Conservation (phyloP, 2,329 filamentous ascomycete species). For the Colletotrichum filicis region DNA sequence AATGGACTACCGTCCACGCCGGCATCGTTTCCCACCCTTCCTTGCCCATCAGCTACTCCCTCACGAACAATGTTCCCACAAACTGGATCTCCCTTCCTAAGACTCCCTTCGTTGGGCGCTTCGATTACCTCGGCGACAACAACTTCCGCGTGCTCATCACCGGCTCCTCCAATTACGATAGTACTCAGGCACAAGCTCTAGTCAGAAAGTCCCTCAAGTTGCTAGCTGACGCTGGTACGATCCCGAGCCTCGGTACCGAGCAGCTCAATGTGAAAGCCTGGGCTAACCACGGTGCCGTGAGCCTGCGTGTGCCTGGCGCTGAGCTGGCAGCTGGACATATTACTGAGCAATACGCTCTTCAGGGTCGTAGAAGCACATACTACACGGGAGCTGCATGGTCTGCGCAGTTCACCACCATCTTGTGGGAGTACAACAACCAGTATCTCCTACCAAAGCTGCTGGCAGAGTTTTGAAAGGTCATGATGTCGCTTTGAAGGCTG, state of each 20-base stretch:
- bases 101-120: constrained; percentile 42
- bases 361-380: constrained; percentile 52
- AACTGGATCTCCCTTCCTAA: constrained; percentile 42
- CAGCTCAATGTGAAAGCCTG: constrained; percentile 41
- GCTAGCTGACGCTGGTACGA: constrained; percentile 38
- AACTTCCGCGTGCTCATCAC: constrained; percentile 43
- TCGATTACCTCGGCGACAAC: constrained; percentile 41
- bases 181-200: constrained; percentile 39
- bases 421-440: constrained; percentile 47
- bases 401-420: constrained; percentile 44
- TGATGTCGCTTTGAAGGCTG: no score
- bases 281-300: constrained; percentile 45
- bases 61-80: constrained; percentile 42
- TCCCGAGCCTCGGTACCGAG: constrained; percentile 34
- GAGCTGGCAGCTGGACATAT: constrained; percentile 49
- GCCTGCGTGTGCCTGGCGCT: constrained; percentile 42
- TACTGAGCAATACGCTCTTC: constrained; percentile 47
- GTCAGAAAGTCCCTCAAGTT: constrained; percentile 38
- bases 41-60: constrained; percentile 39
- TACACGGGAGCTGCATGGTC: constrained; percentile 50
- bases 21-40: constrained; percentile 45
- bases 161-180: constrained; percentile 37
- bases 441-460: constrained; percentile 42
- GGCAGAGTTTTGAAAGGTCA: not conserved
- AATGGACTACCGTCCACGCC: constrained; percentile 45